These are phyloP conservation scores for Thelephora ganbajun DNA, from an alignment of 768 basidiomycete species.

Conservation along the genomic window DNA sequence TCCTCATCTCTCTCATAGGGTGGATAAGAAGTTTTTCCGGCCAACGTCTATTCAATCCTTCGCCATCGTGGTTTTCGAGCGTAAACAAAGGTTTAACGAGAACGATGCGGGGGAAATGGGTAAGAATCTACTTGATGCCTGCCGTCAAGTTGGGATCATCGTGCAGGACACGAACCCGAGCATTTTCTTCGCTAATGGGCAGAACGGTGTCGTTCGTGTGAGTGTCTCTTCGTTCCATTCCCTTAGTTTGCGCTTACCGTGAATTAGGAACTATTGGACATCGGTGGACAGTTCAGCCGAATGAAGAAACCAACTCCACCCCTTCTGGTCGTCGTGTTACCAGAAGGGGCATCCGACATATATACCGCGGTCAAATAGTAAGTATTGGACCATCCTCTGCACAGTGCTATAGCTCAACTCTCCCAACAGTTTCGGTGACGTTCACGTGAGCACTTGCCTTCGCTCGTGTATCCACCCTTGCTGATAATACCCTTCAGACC, in stretches of 20 bases:
- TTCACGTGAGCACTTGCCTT: constrained; percentile 21
- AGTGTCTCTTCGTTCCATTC: constrained; percentile 3
- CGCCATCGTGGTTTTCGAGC: constrained; percentile 57
- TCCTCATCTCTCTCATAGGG: constrained; percentile 25
- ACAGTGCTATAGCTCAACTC: neutral
- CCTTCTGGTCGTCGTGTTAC: constrained; percentile 55
- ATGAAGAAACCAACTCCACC: constrained; percentile 30
- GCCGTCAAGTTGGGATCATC: constrained; percentile 45
- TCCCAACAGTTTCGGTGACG: constrained; percentile 51
- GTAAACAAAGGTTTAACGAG: constrained; percentile 37
- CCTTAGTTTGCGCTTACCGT: neutral
- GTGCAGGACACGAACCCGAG: constrained; percentile 31
- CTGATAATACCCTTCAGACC: constrained; percentile 22
- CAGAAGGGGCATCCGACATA: constrained; percentile 62
- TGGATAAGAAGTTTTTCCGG: constrained; percentile 56
- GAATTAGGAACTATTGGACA: constrained; percentile 31
- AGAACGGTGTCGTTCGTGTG: constrained; percentile 37
- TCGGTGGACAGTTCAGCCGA: constrained; percentile 31
- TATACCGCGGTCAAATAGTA: constrained; percentile 73
- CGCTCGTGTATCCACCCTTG: neutral
- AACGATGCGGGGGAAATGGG: constrained; percentile 41
- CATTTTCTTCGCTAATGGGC: constrained; percentile 42
- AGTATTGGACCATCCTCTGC: constrained; percentile 13
- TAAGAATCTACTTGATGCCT: constrained; percentile 31
- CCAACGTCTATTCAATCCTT: constrained; percentile 41